Conservation (phyloP, 2,329 filamentous ascomycete genomes). For the Clonostachys rhizophaga region DNA sequence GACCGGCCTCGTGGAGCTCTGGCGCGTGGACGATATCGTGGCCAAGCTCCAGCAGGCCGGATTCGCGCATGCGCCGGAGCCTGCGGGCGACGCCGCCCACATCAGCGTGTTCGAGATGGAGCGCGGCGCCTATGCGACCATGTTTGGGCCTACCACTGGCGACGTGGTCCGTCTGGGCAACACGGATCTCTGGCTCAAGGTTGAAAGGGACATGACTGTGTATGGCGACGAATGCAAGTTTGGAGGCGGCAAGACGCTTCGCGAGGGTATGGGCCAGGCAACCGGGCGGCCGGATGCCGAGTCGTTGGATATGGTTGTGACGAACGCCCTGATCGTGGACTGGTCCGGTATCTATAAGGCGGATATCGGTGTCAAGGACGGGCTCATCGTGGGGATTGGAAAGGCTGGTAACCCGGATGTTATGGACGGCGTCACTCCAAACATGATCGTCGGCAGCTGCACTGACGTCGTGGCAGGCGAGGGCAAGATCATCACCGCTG, state of each 20-base stretch:
- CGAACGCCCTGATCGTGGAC: constrained; percentile 86
- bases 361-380: constrained; percentile 89
- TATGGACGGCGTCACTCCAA: constrained; percentile 79
- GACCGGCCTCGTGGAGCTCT: constrained; percentile 63
- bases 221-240: constrained; percentile 96
- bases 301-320: constrained; percentile 78
- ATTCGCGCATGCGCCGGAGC: constrained; percentile 73
- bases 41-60: constrained; percentile 63
- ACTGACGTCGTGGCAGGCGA: constrained; percentile 93
- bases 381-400: constrained; percentile 81
- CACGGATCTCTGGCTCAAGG: constrained; percentile 85
- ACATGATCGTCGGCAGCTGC: constrained; percentile 79
- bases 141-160: constrained; percentile 91
- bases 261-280: constrained; percentile 95
- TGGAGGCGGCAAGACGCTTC: constrained; percentile 87
- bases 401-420: constrained; percentile 97
- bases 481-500: constrained; percentile 84
- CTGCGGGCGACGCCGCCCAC: constrained; percentile 43
- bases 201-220: constrained; percentile 78
- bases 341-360: constrained; percentile 94
- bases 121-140: constrained; percentile 71
- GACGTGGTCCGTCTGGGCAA: constrained; percentile 77
- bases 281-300: constrained; percentile 69
- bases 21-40: constrained; percentile 61
- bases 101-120: constrained; percentile 68